A percentile compares a stretch with the other conserved stretches of the same genome.
Conservation (phyloP, 2,329 filamentous ascomycete species). For the Epichloe glyceriae region DNA sequence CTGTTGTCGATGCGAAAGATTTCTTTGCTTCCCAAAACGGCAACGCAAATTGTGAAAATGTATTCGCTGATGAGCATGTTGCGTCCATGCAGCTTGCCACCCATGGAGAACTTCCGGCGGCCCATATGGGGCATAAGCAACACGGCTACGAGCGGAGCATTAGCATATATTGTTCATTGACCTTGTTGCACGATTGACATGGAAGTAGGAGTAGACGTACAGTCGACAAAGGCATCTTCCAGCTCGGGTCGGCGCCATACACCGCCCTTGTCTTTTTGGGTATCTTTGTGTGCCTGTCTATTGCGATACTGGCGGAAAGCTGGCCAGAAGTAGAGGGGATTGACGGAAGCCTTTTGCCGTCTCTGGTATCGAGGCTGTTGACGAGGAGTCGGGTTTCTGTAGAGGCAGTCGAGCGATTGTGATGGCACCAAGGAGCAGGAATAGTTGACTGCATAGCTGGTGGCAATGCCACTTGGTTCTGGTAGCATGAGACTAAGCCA, state of each 20-base stretch:
- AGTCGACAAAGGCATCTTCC: slow-evolving; percentile 55
- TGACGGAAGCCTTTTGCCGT: slow-evolving; percentile 27
- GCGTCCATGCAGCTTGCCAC: slow-evolving; percentile 49
- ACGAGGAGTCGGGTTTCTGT: slow-evolving; percentile 23
- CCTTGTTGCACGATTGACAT: background rate
- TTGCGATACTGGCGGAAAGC: slow-evolving; percentile 54
- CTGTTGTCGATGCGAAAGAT: slow-evolving; percentile 31
- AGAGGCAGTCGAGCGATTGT: slow-evolving; percentile 31
- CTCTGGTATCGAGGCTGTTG: slow-evolving; percentile 24
- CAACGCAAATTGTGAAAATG: slow-evolving; percentile 34
- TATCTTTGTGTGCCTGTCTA: slow-evolving; percentile 50
- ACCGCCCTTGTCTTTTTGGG: slow-evolving; percentile 47
- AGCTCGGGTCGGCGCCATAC: slow-evolving; percentile 38
- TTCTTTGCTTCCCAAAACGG: slow-evolving; percentile 27
- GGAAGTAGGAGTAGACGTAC: slow-evolving; percentile 26
- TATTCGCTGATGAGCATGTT: slow-evolving; percentile 62
- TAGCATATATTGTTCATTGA: slow-evolving; percentile 7
- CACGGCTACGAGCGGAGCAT: slow-evolving; percentile 30
- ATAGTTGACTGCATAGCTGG: slow-evolving; percentile 34
- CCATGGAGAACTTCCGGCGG: slow-evolving; percentile 52
- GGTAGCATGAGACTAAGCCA: slow-evolving; percentile 31
- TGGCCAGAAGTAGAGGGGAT: slow-evolving; percentile 48
- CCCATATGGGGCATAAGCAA: slow-evolving; percentile 54
- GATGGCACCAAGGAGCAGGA: slow-evolving; percentile 37
- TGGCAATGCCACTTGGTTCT: slow-evolving; percentile 27